Evolutionary conservation across 1,284 basidiomycete species (phyloP).

Genomic region (Ustilago nuda): DNA sequence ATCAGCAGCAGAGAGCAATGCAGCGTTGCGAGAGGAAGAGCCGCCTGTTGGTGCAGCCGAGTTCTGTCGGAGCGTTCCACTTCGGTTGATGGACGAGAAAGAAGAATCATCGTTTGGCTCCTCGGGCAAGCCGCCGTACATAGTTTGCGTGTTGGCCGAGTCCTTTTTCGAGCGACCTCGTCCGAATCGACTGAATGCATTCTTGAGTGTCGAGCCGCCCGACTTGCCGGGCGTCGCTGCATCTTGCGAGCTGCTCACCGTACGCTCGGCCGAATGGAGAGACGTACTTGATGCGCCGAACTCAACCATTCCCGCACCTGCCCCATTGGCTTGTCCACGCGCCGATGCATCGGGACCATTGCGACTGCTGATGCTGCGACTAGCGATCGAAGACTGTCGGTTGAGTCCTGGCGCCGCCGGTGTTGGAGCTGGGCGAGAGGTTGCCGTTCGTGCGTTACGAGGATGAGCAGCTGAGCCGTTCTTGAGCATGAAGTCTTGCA

Average conservation of each 20-base stretch:
- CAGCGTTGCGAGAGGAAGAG: conserved; percentile 26
- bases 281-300: conserved; percentile 55
- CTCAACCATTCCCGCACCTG: conserved; percentile 44
- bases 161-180: conserved; percentile 53
- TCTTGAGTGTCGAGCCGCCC: conserved; percentile 54
- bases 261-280: conserved; percentile 48
- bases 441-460: conserved; percentile 27
- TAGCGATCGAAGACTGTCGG: conserved; percentile 31
- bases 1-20: conserved; percentile 21
- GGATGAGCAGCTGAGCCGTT: conserved; percentile 26
- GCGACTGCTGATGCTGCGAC: conserved; percentile 49
- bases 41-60: conserved; percentile 15
- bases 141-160: conserved; percentile 40
- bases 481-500: conserved; percentile 62
- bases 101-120: conserved; percentile 37
- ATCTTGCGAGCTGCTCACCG: conserved; percentile 25
- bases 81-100: conserved; percentile 37
- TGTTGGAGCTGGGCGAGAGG: conserved; percentile 13
- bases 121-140: conserved; percentile 52
- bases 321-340: conserved; percentile 30
- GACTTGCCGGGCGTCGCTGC: conserved; percentile 39
- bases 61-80: conserved; percentile 39
- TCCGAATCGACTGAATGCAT: conserved; percentile 59
- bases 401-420: conserved; percentile 14
- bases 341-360: conserved; percentile 28